Base-by-base conservation (phyloP, 768 basidiomycete species). In the Macrocybe gigantea region DNA sequence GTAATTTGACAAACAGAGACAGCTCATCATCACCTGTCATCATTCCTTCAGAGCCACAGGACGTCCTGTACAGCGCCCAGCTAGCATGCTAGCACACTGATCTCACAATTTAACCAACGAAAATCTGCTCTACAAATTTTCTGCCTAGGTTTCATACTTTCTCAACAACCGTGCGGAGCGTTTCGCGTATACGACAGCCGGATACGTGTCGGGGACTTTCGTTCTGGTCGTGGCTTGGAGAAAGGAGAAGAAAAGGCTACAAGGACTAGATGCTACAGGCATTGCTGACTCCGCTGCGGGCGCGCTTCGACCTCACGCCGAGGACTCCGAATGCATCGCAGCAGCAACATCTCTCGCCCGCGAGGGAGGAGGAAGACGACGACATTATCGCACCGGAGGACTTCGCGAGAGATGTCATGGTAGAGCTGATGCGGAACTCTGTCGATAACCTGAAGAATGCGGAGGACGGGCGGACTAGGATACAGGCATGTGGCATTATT, bases 401-500 rank as follows among this genome's bases (percentile, higher is more conserved):
- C 58, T 85, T 86, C 60, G 85, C 83, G 7, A 66, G 83, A 50
- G 85, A 86, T 60, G 85, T 84, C 14, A 70, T 86, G 36, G 70
- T 86, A 22, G 79, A 84, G 60, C 65, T 85, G 31, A 84, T 92
- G 79, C 71, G 82, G 32, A 80, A 77, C 49, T 67, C 80, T 0
- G 75, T 91, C 14, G 88, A 88, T 54, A 77, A 76, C 47, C 64
- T 93, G 46, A 91, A 88, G 65, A 57, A 68, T 11, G 74, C 78
- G 2, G 74, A 79, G 41, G 70, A 71, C 42, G 55, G 70, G 32
- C 54, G 63, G 47, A 68, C 69, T 0, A 71, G 74, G 54, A 69
- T 75, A 37, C 77, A 81, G 74, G 87, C 88, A 56, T 50, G 69
- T 62, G 29, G 38, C 14, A 8, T 35, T 7, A 13, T 7, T 40